Evolutionary conservation across 352 stramenopile species (phyloP), one percentile per base, ranked within the genome.

Genomic region (Saprolegnia diclina): DNA sequence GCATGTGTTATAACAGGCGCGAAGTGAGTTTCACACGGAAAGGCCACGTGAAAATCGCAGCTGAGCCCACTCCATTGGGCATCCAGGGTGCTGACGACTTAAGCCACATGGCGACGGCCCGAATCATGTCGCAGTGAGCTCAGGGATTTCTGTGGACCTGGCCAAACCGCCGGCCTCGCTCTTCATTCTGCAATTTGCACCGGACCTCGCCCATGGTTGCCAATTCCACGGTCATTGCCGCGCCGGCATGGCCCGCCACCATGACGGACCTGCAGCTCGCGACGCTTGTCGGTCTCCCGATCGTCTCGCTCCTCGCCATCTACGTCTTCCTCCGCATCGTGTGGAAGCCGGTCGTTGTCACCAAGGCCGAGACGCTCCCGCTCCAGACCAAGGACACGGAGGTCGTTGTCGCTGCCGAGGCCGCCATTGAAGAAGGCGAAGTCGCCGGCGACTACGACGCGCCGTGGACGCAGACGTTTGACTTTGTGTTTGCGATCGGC

Each of bases 281-380:
- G 57, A 70, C 77, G 38, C 65, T 91, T 24, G 74, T 67, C 0
- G 72, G 81, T 52, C 61, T 89, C 46, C 82, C 82, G 10, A 65
- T 85, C 18, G 69, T 72, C 42, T 77, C 79, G 55, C 79, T 89
- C 32, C 57, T 82, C 48, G 55, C 89, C 52, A 83, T 80, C 74
- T 90, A 87, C 75, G 73, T 90, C 42, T 73, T 90, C 68, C 74
- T 90, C 54, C 82, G 82, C 22, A 56, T 89, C 44, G 75, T 89
- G 35, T 90, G 82, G 82, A 76, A 78, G 29, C 56, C 56, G 19
- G 4, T 52, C 19, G n/a, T 13, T 18, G 22, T 21, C 18, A 50
- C 16, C 37, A 29, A 29, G 24, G 40, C 21, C 16, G 35, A 65
- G 24, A 50, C 56, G 40, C 24, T 65, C 18, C 56, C 56, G 16